phyloP scores from a whole-genome alignment of 768 basidiomycete genomes.

The Mycena pura region DNA sequence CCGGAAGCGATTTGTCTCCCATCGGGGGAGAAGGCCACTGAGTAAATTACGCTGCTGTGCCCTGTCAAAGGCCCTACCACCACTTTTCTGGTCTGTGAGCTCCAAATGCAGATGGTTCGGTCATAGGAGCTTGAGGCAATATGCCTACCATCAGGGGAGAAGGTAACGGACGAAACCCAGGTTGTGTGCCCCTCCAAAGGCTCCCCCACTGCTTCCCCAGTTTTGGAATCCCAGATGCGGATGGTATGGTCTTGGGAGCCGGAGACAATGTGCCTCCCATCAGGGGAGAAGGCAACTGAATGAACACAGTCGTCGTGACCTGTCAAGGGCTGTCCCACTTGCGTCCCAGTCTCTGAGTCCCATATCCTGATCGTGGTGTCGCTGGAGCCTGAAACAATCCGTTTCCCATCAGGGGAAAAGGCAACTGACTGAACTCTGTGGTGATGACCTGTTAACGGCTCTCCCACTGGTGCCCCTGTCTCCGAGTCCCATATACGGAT shows the following conservation, averaged over 20 bases:
- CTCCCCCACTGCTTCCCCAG: background rate
- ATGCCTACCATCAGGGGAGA: too few species aligned
- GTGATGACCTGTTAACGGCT: conserved; percentile 1
- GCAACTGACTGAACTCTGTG: conserved; percentile 1
- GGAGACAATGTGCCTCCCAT: background rate
- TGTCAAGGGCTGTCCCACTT: background rate
- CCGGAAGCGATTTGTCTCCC: conserved; percentile 17
- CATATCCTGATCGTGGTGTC: conserved; percentile 11
- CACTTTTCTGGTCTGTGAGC: too few species aligned
- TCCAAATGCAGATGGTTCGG: too few species aligned
- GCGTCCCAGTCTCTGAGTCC: conserved; percentile 23
- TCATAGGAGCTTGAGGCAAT: too few species aligned
- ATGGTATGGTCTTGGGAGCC: background rate
- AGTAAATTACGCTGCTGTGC: too few species aligned
- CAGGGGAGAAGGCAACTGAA: conserved; percentile 32
- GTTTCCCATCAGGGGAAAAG: conserved; percentile 21
- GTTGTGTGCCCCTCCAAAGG: conserved; percentile 14
- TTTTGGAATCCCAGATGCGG: too few species aligned
- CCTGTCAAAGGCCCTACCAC: too few species aligned
- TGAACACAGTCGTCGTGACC: background rate
- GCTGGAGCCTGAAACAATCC: conserved; percentile 9
- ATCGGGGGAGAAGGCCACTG: conserved; percentile 22
- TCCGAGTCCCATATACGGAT: conserved; percentile 14
- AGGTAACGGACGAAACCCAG: too few species aligned
- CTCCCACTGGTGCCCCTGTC: background rate